Evolutionary conservation across 352 stramenopile species (phyloP), one percentile per base, ranked within the genome.

Genomic region (Pythium aquatile): DNA sequence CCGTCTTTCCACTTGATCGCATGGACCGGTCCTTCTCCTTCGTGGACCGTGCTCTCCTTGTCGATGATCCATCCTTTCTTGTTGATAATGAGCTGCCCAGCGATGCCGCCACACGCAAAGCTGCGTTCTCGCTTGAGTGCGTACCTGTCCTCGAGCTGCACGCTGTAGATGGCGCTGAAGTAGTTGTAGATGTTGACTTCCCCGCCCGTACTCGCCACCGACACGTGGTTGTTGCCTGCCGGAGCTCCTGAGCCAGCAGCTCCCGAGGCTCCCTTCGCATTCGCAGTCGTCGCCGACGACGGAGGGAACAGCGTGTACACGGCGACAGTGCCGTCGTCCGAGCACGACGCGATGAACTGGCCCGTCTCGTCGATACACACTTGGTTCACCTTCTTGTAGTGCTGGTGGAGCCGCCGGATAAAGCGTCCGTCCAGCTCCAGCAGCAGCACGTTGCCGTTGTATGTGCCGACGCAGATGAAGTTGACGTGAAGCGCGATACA

Each of bases 131-230:
- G 78, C 66, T 92, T 92, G 53, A 91, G 69, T 2, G 84, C 83
- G 47, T 95, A 95, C 40, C 70, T 67, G 60, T 92, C 81, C 63
- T 95, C 84, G 29, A 95, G 67, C 66, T 90, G 76, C 53, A 93
- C 82, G 6, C 76, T 81, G 73, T 95, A 95, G 20, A 95, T 73
- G 26, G 86, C 81, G 64, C 76, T 91, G 35, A 91, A 93, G 63
- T 93, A 95, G 65, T 95, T 95, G 72, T 93, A 95, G 57, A 95
- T 93, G 69, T 92, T 93, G 40, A 95, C 83, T 68, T 95, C 86
- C 8, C 86, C 86, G 13, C 83, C 85, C 1, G 83, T 89, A 44
- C 72, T 92, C 1, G 82, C 79, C 20, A 90, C 74, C 0, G 76
- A 82, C 1, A 85, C 65, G 39, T 86, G 73, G 20, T 62, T 59